A percentile compares a stretch with the other conserved stretches of the same genome.
Evolutionary conservation across 192 early-diverging fungal genomes (phyloP).

Genomic region (Endogone sp.): DNA sequence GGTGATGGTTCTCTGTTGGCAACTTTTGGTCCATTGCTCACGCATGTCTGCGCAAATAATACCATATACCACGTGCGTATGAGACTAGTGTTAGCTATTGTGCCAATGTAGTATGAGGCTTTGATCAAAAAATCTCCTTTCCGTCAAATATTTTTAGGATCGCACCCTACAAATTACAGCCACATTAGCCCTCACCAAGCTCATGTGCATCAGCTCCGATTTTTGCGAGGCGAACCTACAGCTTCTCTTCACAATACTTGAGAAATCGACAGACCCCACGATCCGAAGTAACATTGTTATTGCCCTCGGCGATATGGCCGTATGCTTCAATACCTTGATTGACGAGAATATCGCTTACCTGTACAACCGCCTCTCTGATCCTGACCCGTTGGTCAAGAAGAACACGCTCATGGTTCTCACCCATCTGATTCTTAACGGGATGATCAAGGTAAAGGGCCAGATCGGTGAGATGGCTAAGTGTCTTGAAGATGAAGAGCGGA

Average conservation of each 20-base stretch:
- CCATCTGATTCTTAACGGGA: conserved; percentile 96
- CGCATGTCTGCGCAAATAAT: conserved; percentile 78
- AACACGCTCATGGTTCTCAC: conserved; percentile 99
- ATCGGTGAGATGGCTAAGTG: conserved; percentile 98
- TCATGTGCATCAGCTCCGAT: conserved; percentile 95
- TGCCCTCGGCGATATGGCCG: conserved; percentile 96
- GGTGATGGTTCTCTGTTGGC: conserved; percentile 72
- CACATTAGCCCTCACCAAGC: conserved; percentile 84
- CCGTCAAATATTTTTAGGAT: no score
- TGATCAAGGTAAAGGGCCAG: conserved; percentile 99
- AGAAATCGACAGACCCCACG: conserved; percentile 75
- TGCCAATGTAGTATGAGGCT: background rate
- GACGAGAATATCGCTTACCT: conserved; percentile 95
- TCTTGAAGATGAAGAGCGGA: conserved; percentile 79
- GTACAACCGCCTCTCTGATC: conserved; percentile 87
- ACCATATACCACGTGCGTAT: conserved; percentile 69
- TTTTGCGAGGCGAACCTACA: conserved; percentile 94
- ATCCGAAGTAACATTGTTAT: conserved; percentile 95
- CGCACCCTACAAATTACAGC: conserved; percentile 86
- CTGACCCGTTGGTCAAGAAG: conserved; percentile 81
- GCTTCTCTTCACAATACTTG: conserved; percentile 85
- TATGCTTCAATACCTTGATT: conserved; percentile 96
- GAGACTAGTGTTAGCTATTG: background rate
- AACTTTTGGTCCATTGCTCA: conserved; percentile 77
- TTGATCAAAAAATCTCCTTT: no score